Conservation (phyloP, 192 early-diverging fungal species). For the Coemansia sp. region DNA sequence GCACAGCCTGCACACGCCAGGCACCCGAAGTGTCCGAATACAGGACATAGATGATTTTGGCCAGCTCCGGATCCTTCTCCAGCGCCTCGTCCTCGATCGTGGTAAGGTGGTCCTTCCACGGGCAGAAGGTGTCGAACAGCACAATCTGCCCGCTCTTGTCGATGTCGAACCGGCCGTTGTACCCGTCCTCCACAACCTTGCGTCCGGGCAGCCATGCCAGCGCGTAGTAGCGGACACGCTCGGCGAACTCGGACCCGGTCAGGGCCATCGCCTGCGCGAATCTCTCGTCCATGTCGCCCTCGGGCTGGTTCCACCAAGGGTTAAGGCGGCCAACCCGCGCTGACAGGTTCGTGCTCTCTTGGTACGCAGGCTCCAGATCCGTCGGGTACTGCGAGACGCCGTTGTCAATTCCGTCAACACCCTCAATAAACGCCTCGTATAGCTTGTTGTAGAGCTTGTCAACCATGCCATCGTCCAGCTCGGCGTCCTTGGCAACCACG, state of each 20-base stretch:
- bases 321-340: constrained; percentile 79
- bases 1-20: constrained; percentile 78
- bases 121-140: constrained; percentile 77
- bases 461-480: constrained; percentile 51
- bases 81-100: constrained; percentile 60
- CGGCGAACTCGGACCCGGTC: constrained; percentile 73
- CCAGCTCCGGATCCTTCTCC: constrained; percentile 42
- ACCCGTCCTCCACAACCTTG: constrained; percentile 71
- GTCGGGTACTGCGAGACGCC: constrained; percentile 85
- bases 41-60: constrained; percentile 66
- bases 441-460: constrained; percentile 75
- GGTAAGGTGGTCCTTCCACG: constrained; percentile 91
- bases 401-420: constrained; percentile 85
- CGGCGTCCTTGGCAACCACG: constrained; percentile 18
- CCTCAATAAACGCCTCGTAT: constrained; percentile 79
- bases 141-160: constrained; percentile 76
- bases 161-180: constrained; percentile 56
- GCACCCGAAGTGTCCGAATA: constrained; percentile 65
- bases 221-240: constrained; percentile 65
- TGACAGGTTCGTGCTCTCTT: constrained; percentile 77
- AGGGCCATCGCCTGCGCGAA: constrained; percentile 67
- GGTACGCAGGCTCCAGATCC: constrained; percentile 75
- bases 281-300: constrained; percentile 65
- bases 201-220: constrained; percentile 86
- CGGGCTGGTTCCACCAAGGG: constrained; percentile 91